Percentiles rank a stretch among this genome's conserved stretches.
Evolutionary conservation across 163 green algal genomes (phyloP).

Genomic region (Scenedesmus sp.): DNA sequence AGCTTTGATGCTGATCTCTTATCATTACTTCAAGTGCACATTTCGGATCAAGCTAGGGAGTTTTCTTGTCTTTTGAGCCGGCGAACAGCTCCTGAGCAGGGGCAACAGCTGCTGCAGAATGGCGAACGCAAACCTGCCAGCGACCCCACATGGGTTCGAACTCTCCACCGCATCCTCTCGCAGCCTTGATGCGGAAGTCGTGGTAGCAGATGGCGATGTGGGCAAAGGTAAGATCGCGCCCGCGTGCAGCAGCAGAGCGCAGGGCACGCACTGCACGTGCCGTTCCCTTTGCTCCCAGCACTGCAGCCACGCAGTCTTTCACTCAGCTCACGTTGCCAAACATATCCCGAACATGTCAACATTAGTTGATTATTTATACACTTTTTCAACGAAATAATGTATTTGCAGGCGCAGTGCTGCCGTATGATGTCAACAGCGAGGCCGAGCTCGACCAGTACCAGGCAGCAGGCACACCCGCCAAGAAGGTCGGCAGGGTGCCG

Average conservation of each 20-base stretch:
- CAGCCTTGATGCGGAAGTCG: not conserved
- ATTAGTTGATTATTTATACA: too few relatives aligned
- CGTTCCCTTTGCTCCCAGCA: too few relatives aligned
- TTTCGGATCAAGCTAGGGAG: too few relatives aligned
- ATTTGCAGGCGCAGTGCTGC: constrained; percentile 9
- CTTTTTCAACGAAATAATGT: too few relatives aligned
- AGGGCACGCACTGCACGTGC: too few relatives aligned
- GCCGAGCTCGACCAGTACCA: constrained; percentile 21
- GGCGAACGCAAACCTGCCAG: not conserved
- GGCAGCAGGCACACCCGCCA: constrained; percentile 25
- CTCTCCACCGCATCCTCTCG: not conserved
- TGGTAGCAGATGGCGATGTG: not conserved
- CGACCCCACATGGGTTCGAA: not conserved
- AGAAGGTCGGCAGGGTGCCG: not conserved
- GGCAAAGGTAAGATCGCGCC: not conserved
- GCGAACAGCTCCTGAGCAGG: not conserved
- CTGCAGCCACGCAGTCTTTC: too few relatives aligned
- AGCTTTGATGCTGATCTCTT: not conserved
- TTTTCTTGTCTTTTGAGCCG: not conserved
- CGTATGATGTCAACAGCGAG: constrained; percentile 21
- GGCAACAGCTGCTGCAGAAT: not conserved
- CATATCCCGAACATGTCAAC: too few relatives aligned
- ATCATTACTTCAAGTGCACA: not conserved
- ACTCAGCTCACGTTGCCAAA: too few relatives aligned
- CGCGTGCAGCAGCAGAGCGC: not conserved